A percentile compares a stretch with the other conserved stretches of the same genome.
These are phyloP conservation scores for Astrothelium macrocarpum DNA, from an alignment of 495 filamentous ascomycete genomes.

Conservation along the genomic window DNA sequence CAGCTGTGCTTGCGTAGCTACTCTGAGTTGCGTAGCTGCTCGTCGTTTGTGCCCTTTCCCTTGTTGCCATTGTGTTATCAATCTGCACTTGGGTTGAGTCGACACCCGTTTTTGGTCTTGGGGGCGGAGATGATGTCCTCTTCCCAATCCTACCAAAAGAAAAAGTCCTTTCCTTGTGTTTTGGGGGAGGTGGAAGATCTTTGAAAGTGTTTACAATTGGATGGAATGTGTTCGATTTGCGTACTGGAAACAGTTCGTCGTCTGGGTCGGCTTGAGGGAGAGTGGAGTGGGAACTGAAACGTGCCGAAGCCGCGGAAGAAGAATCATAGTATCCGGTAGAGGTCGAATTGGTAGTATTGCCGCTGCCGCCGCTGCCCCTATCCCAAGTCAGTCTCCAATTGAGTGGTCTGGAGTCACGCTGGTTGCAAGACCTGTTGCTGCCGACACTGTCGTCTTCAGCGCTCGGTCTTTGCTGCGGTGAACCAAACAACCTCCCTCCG, in stretches of 20 bases:
- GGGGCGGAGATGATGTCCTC: slow-evolving; percentile 5
- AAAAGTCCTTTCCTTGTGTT: slow-evolving; percentile 19
- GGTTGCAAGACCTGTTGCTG: slow-evolving; percentile 17
- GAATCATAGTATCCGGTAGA: slow-evolving; percentile 22
- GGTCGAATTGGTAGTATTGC: slow-evolving; percentile 18
- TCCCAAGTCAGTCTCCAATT: slow-evolving; percentile 14
- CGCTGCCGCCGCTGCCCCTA: slow-evolving; percentile 23
- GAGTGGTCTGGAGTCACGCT: not conserved
- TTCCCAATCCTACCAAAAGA: slow-evolving; percentile 18
- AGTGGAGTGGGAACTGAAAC: slow-evolving; percentile 26
- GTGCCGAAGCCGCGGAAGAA: slow-evolving; percentile 18
- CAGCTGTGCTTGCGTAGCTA: slow-evolving; percentile 35
- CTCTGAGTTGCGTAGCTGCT: slow-evolving; percentile 30
- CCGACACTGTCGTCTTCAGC: slow-evolving; percentile 13
- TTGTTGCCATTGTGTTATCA: not conserved
- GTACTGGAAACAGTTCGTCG: slow-evolving; percentile 20
- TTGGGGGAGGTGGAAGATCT: slow-evolving; percentile 19
- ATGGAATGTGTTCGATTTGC: slow-evolving; percentile 8
- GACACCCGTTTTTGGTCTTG: slow-evolving; percentile 1
- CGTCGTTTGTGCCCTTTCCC: slow-evolving; percentile 27
- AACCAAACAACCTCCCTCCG: slow-evolving; percentile 14
- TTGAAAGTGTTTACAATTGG: not conserved
- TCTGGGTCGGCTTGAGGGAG: slow-evolving; percentile 18
- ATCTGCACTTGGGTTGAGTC: not conserved
- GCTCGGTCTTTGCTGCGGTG: slow-evolving; percentile 14